Evolutionary conservation across 2,329 filamentous ascomycete species (phyloP).

Genomic region (Cercospora sojina): DNA sequence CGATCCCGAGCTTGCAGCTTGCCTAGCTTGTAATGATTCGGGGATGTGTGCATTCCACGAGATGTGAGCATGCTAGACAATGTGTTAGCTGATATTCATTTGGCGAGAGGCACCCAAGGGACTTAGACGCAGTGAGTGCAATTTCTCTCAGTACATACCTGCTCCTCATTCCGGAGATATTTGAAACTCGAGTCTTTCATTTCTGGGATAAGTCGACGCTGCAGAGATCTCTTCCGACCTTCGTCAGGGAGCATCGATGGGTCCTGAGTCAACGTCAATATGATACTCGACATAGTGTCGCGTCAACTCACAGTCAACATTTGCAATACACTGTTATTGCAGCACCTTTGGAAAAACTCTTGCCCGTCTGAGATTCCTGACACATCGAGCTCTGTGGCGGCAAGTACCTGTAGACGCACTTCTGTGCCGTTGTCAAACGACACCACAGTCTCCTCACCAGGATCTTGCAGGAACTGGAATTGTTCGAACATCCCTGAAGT

Average conservation of each 20-base stretch:
- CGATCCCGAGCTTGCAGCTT: background rate
- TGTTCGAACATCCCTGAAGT: background rate
- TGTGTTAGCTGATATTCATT: background rate
- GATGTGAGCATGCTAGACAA: background rate
- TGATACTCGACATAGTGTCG: background rate
- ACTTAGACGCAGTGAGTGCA: background rate
- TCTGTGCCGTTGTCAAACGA: slow-evolving; percentile 6
- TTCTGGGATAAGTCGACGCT: background rate
- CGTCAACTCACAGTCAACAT: background rate
- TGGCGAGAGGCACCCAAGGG: background rate
- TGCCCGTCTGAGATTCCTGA: slow-evolving; percentile 41
- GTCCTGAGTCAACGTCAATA: background rate
- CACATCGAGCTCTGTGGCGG: slow-evolving; percentile 23
- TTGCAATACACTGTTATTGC: slow-evolving; percentile 15
- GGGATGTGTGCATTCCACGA: background rate
- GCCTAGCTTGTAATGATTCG: slow-evolving; percentile 1
- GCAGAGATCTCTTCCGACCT: background rate
- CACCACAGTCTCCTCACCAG: slow-evolving; percentile 4
- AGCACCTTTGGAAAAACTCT: slow-evolving; percentile 44
- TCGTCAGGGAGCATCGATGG: background rate
- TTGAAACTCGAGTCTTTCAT: background rate
- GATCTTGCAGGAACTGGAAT: background rate
- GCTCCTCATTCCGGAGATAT: background rate
- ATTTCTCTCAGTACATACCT: background rate
- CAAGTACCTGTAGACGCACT: background rate